A percentile compares a stretch with the other conserved stretches of the same genome.
phyloP scores from a whole-genome alignment of 2,329 filamentous ascomycete species.

The Cladorrhinum sp. region DNA sequence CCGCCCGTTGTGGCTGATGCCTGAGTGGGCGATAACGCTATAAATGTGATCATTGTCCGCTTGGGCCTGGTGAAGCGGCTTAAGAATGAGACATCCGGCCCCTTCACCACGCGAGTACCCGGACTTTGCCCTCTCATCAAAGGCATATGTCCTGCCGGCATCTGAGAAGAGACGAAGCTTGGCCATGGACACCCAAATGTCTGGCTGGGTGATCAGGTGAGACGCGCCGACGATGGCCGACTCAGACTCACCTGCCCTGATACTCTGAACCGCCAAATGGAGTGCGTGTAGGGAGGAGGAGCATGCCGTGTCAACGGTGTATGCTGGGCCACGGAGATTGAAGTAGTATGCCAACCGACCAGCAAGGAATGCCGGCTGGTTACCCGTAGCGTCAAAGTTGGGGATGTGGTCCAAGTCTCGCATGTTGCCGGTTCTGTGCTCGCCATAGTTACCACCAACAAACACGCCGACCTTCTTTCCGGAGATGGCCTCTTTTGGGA shows the following conservation, averaged over 20 bases:
- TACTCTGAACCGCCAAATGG: conserved; percentile 27
- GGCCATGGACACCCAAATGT: conserved; percentile 29
- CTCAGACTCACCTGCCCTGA: conserved; percentile 26
- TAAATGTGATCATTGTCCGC: conserved; percentile 27
- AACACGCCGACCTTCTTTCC: conserved; percentile 34
- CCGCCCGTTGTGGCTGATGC: conserved; percentile 28
- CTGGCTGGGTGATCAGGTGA: conserved; percentile 26
- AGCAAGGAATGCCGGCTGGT: conserved; percentile 26
- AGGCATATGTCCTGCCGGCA: conserved; percentile 25
- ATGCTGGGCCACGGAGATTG: conserved; percentile 24
- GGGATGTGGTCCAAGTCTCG: conserved; percentile 26
- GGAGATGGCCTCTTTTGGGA: conserved; percentile 29
- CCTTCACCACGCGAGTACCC: conserved; percentile 28
- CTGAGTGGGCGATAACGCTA: conserved; percentile 24
- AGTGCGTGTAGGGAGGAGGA: conserved; percentile 28
- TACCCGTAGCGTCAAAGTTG: conserved; percentile 26
- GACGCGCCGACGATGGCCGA: conserved; percentile 25
- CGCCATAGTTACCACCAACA: conserved; percentile 29
- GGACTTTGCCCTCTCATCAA: conserved; percentile 28
- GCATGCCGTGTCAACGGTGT: conserved; percentile 28
- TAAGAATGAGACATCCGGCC: conserved; percentile 23
- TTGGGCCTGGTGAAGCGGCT: conserved; percentile 21
- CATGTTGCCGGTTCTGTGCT: conserved; percentile 24
- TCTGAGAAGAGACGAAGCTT: conserved; percentile 28
- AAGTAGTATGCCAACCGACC: conserved; percentile 27